These are phyloP conservation scores for Stagonosporopsis cucurbitacearum DNA, from an alignment of 2,329 filamentous ascomycete species.

Conservation along the genomic window DNA sequence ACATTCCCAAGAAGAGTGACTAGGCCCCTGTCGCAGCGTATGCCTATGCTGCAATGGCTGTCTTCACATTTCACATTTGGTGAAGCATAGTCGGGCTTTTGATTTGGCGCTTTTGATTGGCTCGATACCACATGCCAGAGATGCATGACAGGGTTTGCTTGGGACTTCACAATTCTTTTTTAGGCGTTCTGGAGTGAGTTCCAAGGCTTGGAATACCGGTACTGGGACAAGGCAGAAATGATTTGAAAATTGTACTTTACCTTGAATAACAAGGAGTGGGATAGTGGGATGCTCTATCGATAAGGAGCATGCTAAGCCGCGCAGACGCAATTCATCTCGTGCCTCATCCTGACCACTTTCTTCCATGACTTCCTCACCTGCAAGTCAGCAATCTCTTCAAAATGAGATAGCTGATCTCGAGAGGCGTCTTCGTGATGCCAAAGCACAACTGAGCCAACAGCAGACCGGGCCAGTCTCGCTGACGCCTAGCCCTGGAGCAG, in stretches of 20 bases:
- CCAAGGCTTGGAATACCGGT: constrained; percentile 1
- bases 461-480: constrained; percentile 7
- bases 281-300: constrained; percentile 17
- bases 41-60: constrained; percentile 2
- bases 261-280: constrained; percentile 11
- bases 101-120: constrained; percentile 17
- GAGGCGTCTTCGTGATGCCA: constrained; percentile 55
- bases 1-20: constrained; percentile 41
- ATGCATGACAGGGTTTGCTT: constrained; percentile 15
- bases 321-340: constrained; percentile 18
- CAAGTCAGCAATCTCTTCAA: constrained; percentile 40
- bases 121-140: constrained; percentile 21
- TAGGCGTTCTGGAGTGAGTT: constrained; percentile 11
- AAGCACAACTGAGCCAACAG: constrained; percentile 52
- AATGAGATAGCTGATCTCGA: constrained; percentile 68
- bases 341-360: constrained; percentile 20
- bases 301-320: constrained; percentile 29
- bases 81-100: constrained; percentile 11
- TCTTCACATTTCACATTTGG: constrained; percentile 8
- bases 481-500: constrained; percentile 3
- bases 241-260: constrained; percentile 14
- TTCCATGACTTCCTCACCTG: constrained; percentile 36
- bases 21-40: constrained; percentile 11
- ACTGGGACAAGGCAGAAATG: constrained; percentile 23
- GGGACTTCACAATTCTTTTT: constrained; percentile 3